Evolutionary conservation across 176 grass and related monocot species (phyloP).

Genomic region (Phoenix dactylifera): DNA sequence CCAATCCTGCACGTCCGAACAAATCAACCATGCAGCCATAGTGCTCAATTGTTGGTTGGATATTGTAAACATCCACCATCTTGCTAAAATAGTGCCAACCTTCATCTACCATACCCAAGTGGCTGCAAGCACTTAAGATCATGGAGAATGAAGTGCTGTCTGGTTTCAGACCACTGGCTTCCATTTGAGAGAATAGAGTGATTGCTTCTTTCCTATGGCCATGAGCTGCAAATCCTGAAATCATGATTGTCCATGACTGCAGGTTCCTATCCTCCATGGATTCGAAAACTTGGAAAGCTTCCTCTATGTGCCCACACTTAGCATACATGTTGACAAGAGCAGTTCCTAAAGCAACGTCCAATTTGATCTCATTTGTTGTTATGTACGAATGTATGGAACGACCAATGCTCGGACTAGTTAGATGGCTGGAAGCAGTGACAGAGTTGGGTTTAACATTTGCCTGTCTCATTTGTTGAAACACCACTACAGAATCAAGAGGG

Average conservation of each 20-base stretch:
- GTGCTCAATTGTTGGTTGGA: slow-evolving; percentile 15
- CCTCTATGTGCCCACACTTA: slow-evolving; percentile 17
- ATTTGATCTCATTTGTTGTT: slow-evolving; percentile 6
- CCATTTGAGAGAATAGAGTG: slow-evolving; percentile 19
- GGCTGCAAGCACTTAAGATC: slow-evolving; percentile 26
- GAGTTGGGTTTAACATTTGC: slow-evolving; percentile 17
- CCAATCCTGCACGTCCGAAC: slow-evolving; percentile 15
- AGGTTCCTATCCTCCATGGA: slow-evolving; percentile 18
- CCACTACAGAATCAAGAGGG: slow-evolving; percentile 14
- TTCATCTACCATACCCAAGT: slow-evolving; percentile 20
- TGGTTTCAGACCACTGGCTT: slow-evolving; percentile 16
- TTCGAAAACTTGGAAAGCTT: slow-evolving; percentile 17
- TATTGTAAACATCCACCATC: slow-evolving; percentile 16
- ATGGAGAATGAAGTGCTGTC: slow-evolving; percentile 21
- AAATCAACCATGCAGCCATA: slow-evolving; percentile 31
- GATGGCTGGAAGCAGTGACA: slow-evolving; percentile 21
- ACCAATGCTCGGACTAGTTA: slow-evolving; percentile 3
- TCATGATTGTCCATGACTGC: slow-evolving; percentile 28
- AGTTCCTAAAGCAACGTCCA: slow-evolving; percentile 18
- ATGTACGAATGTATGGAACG: slow-evolving; percentile 19
- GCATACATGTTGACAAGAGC: slow-evolving; percentile 24
- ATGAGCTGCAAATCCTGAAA: slow-evolving; percentile 12
- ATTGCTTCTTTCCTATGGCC: slow-evolving; percentile 12
- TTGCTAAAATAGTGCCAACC: slow-evolving; percentile 14
- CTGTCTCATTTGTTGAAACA: slow-evolving; percentile 8